These are phyloP conservation scores for Lentinus tigrinus DNA, from an alignment of 768 basidiomycete genomes.

Conservation along the genomic window DNA sequence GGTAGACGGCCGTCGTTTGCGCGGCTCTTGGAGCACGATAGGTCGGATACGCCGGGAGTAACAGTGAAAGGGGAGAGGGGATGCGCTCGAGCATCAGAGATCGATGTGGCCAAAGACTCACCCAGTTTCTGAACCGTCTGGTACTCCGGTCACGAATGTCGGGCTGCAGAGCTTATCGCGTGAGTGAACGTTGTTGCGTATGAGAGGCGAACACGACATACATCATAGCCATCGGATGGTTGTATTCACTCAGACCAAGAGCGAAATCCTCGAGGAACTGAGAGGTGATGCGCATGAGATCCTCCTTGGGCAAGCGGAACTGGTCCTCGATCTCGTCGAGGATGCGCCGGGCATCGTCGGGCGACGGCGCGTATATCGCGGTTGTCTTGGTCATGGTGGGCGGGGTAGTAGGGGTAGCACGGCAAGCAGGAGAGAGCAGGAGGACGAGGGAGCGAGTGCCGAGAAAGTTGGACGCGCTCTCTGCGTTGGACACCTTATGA, in stretches of 20 bases:
- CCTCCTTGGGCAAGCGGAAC: conserved; percentile 64
- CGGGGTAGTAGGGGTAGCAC: neutral
- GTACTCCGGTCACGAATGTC: conserved; percentile 93
- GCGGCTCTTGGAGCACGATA: neutral
- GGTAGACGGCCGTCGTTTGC: neutral
- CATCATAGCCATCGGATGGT: conserved; percentile 92
- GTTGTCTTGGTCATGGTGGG: conserved; percentile 39
- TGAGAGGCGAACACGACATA: conserved; percentile 32
- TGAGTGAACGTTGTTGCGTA: neutral
- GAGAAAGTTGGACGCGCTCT: conserved; percentile 14
- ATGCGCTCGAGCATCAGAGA: neutral
- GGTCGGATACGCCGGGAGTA: neutral
- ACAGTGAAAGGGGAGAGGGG: neutral
- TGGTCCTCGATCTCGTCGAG: conserved; percentile 69
- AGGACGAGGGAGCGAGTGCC: conserved; percentile 7
- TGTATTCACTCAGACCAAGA: conserved; percentile 70
- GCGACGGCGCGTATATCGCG: conserved; percentile 33
- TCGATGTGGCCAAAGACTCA: conserved; percentile 30
- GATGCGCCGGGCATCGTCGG: conserved; percentile 43
- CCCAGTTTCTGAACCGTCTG: conserved; percentile 93
- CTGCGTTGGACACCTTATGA: conserved; percentile 19
- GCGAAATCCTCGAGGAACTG: conserved; percentile 82
- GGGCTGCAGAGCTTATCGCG: conserved; percentile 50
- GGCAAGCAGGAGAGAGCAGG: conserved; percentile 1
- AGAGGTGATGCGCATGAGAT: conserved; percentile 66